phyloP scores from a whole-genome alignment of 2,329 filamentous ascomycete species.

The Chrysosphaeria jannelii region DNA sequence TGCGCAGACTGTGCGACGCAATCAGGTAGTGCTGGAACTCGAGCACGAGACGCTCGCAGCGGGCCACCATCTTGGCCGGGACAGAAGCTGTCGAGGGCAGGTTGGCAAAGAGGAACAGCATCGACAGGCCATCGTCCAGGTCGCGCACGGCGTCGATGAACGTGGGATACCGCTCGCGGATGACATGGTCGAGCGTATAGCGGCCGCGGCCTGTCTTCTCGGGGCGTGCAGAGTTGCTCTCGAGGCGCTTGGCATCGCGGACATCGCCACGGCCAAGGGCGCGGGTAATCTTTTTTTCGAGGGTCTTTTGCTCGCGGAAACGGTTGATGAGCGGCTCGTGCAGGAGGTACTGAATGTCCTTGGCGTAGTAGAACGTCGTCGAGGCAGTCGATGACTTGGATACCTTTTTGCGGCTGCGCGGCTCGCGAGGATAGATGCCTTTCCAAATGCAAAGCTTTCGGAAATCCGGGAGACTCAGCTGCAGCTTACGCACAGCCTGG shows the following conservation, averaged over 20 bases:
- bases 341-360: constrained; percentile 93
- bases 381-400: constrained; percentile 69
- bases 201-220: constrained; percentile 76
- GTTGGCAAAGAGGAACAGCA: constrained; percentile 94
- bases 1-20: constrained; percentile 63
- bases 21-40: constrained; percentile 98
- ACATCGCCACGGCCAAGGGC: constrained; percentile 81
- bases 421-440: constrained; percentile 93
- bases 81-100: constrained; percentile 72
- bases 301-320: constrained; percentile 87
- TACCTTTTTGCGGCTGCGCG: constrained; percentile 88
- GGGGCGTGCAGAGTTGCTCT: constrained; percentile 58
- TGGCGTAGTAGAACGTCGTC: constrained; percentile 75
- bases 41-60: constrained; percentile 73
- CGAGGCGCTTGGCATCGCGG: constrained; percentile 59
- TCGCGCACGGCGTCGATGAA: constrained; percentile 86
- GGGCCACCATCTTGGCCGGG: constrained; percentile 79
- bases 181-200: constrained; percentile 83
- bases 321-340: constrained; percentile 85
- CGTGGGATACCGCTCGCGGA: constrained; percentile 92
- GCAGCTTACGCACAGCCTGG: constrained; percentile 88
- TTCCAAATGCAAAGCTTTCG: constrained; percentile 98
- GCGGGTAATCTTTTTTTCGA: constrained; percentile 90
- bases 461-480: constrained; percentile 91
- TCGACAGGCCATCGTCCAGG: constrained; percentile 83